These are phyloP conservation scores for Ceratocystis variospora DNA, from an alignment of 2,329 filamentous ascomycete genomes.

Conservation along the genomic window DNA sequence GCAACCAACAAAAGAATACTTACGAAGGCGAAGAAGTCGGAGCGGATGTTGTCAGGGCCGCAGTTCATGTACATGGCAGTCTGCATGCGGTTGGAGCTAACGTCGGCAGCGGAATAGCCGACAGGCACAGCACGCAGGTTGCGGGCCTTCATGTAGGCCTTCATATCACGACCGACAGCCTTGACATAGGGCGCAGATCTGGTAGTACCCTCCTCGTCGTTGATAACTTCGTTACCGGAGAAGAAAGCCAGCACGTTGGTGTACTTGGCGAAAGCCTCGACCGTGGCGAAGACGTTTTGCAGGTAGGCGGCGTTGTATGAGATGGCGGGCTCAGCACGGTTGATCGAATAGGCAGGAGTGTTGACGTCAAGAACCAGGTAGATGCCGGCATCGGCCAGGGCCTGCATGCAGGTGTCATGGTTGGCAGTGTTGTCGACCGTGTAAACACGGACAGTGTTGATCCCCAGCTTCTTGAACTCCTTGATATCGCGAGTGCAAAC, in stretches of 20 bases:
- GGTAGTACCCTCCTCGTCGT: conserved; percentile 49
- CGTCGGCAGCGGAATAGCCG: conserved; percentile 66
- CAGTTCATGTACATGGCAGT: conserved; percentile 92
- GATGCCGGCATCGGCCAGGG: conserved; percentile 70
- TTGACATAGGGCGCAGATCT: conserved; percentile 60
- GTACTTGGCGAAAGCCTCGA: conserved; percentile 72
- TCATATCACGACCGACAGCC: conserved; percentile 64
- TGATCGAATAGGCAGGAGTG: conserved; percentile 77
- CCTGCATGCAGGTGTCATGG: conserved; percentile 76
- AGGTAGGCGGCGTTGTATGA: conserved; percentile 85
- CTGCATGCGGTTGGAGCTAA: conserved; percentile 71
- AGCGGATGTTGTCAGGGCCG: conserved; percentile 66
- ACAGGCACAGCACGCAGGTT: conserved; percentile 56
- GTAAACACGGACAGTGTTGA: conserved; percentile 90
- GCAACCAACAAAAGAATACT: not conserved
- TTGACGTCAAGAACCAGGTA: conserved; percentile 88
- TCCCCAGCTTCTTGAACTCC: conserved; percentile 69
- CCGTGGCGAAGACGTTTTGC: conserved; percentile 71
- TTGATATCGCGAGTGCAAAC: conserved; percentile 67
- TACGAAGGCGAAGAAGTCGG: conserved; percentile 70
- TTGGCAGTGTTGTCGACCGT: conserved; percentile 72
- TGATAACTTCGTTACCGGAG: conserved; percentile 70
- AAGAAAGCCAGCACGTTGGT: conserved; percentile 79
- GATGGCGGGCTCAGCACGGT: conserved; percentile 49
- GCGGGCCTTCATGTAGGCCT: conserved; percentile 50